Percentiles rank a stretch among this genome's conserved stretches.
phyloP scores from a whole-genome alignment of 768 basidiomycete genomes.

The Boletus insuetus region DNA sequence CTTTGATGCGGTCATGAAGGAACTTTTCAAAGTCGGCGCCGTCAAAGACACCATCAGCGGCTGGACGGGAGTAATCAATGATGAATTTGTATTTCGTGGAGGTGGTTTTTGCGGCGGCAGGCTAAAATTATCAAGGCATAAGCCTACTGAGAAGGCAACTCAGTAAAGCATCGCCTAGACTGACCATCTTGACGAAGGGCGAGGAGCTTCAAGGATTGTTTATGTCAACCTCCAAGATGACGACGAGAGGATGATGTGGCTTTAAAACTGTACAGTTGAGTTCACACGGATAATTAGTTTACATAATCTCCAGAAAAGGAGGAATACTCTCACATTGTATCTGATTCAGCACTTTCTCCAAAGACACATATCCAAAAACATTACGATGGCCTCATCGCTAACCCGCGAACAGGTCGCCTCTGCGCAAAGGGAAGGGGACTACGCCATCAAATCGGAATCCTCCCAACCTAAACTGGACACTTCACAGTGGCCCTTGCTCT shows the following conservation, averaged over 20 bases:
- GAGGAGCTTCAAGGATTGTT: neutral
- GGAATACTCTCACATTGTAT: conserved; percentile 3
- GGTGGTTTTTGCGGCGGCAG: conserved; percentile 50
- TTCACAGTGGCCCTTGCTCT: conserved; percentile 93
- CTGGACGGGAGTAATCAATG: conserved; percentile 85
- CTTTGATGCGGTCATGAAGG: conserved; percentile 91
- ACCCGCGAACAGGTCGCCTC: conserved; percentile 69
- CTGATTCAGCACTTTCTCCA: conserved; percentile 15
- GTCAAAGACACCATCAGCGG: conserved; percentile 59
- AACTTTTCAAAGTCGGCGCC: conserved; percentile 78
- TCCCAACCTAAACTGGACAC: conserved; percentile 81
- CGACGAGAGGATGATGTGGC: conserved; percentile 21
- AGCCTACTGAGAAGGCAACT: conserved; percentile 92
- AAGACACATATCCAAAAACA: neutral
- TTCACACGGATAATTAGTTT: conserved; percentile 17
- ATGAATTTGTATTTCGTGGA: conserved; percentile 73
- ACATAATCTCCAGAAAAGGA: conserved; percentile 14
- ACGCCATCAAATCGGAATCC: conserved; percentile 76
- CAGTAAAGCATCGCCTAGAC: conserved; percentile 82
- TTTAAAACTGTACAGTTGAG: conserved; percentile 52
- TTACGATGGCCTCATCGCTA: conserved; percentile 34
- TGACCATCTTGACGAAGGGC: conserved; percentile 58
- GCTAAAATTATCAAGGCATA: conserved; percentile 51
- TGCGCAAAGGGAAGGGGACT: conserved; percentile 74
- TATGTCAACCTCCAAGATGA: neutral